phyloP scores from a whole-genome alignment of 768 basidiomycete genomes.

The Lactifluus volemus region DNA sequence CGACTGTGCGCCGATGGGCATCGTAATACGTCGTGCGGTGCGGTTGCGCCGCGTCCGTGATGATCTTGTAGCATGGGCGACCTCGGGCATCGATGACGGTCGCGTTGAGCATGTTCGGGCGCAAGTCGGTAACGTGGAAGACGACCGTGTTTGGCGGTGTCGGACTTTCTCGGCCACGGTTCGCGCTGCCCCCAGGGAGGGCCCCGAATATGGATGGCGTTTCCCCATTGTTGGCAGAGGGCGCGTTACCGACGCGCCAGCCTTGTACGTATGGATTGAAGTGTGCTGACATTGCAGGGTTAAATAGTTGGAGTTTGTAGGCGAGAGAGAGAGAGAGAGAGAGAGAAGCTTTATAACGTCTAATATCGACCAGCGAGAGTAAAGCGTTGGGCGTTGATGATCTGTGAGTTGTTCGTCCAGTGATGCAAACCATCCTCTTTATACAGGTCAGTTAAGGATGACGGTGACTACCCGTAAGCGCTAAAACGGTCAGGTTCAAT shows the following conservation, averaged over 20 bases:
- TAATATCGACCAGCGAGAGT: background rate
- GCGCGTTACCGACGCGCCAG: constrained; percentile 12
- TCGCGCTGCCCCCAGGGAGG: constrained; percentile 3
- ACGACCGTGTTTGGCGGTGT: background rate
- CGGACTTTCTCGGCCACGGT: background rate
- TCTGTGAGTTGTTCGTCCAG: background rate
- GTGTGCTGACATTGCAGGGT: constrained; percentile 9
- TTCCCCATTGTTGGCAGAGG: background rate
- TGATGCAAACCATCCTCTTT: background rate
- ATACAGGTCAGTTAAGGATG: background rate
- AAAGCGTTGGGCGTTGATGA: background rate
- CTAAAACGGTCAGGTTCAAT: background rate
- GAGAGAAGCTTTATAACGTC: too few species aligned
- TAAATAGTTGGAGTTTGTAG: background rate
- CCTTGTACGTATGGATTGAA: constrained; percentile 20
- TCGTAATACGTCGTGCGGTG: constrained; percentile 14
- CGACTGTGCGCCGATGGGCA: constrained; percentile 13
- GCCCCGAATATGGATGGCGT: constrained; percentile 14
- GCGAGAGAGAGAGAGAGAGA: background rate
- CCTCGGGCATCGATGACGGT: constrained; percentile 15
- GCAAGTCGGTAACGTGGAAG: constrained; percentile 13
- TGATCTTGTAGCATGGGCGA: constrained; percentile 9
- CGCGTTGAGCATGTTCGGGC: constrained; percentile 19
- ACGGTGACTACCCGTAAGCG: background rate
- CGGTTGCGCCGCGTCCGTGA: constrained; percentile 13